Conservation (phyloP, 2,329 filamentous ascomycete genomes). For the Ceratocystis alfenasii region DNA sequence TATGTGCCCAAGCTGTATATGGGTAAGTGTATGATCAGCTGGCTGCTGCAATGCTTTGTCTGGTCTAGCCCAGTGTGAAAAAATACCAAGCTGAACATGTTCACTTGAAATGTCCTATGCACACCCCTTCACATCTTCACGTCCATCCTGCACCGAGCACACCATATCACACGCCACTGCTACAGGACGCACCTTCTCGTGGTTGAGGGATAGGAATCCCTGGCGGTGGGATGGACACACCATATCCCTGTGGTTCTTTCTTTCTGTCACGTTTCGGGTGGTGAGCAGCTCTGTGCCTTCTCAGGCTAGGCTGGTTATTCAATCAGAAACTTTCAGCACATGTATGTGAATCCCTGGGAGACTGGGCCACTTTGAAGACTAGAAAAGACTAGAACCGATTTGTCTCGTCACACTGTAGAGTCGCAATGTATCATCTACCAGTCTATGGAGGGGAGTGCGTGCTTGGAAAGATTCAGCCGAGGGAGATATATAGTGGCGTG, state of each 20-base stretch:
- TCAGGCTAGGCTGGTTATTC: neutral
- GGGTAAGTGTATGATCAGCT: neutral
- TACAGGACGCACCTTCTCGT: neutral
- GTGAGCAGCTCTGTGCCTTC: neutral
- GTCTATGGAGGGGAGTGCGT: neutral
- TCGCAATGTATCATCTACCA: neutral
- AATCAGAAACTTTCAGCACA: conserved; percentile 5
- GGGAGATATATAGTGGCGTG: neutral
- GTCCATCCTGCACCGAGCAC: neutral
- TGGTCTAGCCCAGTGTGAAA: neutral
- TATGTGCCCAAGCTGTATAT: neutral
- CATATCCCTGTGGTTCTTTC: neutral
- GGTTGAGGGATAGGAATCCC: neutral
- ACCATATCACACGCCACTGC: too few species aligned
- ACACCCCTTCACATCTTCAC: neutral
- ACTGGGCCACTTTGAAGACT: too few species aligned
- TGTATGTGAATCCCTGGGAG: neutral
- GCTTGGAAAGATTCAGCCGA: neutral
- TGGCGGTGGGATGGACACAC: neutral
- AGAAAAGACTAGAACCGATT: neutral
- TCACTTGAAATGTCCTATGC: neutral
- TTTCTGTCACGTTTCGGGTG: neutral
- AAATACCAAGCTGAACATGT: conserved; percentile 3
- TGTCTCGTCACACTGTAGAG: neutral
- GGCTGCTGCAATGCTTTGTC: neutral